Conservation (phyloP, 495 filamentous ascomycete genomes). For the Viridothelium virens region DNA sequence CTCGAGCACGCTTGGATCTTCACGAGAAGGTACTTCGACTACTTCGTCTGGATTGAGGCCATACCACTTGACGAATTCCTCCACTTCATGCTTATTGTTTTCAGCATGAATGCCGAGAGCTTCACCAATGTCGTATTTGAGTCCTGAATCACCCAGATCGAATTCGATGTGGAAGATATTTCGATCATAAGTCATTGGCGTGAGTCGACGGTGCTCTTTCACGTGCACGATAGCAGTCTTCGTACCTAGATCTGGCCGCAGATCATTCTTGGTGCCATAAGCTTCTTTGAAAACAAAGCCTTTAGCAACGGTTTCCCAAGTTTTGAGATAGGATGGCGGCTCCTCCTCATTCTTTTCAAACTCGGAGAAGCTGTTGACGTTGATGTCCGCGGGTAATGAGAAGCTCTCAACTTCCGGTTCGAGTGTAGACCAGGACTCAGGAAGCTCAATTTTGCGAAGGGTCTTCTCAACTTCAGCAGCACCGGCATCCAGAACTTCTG, state of each 20-base stretch:
- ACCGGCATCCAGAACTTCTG: conserved; percentile 50
- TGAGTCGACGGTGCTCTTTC: conserved; percentile 90
- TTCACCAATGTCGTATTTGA: conserved; percentile 95
- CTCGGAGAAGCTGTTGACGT: conserved; percentile 67
- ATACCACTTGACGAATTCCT: conserved; percentile 82
- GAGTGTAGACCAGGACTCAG: conserved; percentile 67
- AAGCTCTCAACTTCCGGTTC: conserved; percentile 45
- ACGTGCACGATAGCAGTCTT: conserved; percentile 85
- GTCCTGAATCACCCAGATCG: conserved; percentile 79
- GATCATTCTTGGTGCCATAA: conserved; percentile 59
- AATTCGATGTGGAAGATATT: conserved; percentile 99
- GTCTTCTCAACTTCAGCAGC: conserved; percentile 59
- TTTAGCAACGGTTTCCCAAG: conserved; percentile 77
- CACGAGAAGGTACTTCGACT: conserved; percentile 83
- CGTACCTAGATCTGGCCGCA: conserved; percentile 76
- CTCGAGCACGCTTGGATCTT: conserved; percentile 67
- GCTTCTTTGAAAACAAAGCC: conserved; percentile 92
- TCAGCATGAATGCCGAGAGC: conserved; percentile 95
- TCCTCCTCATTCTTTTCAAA: conserved; percentile 73
- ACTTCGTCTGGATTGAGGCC: conserved; percentile 72
- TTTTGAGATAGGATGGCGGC: conserved; percentile 55
- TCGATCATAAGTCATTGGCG: conserved; percentile 80
- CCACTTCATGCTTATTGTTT: conserved; percentile 72
- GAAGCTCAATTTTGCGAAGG: conserved; percentile 63
- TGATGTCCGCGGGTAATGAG: conserved; percentile 53